Evolutionary conservation across 352 stramenopile species (phyloP).

Genomic region (Pythium aristosporum): DNA sequence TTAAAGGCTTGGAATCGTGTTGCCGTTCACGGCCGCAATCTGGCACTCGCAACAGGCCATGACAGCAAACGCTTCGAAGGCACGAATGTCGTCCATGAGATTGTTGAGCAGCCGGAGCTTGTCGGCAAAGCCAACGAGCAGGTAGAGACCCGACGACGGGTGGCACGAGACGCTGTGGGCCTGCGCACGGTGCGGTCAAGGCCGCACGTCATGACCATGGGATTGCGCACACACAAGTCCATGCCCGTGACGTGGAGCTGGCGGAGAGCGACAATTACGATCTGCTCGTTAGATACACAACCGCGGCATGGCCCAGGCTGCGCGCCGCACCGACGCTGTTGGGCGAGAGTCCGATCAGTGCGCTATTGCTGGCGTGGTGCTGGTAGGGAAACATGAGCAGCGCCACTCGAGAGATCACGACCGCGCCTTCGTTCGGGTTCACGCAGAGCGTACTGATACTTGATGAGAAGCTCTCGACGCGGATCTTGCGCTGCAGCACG

Average conservation of each 20-base stretch:
- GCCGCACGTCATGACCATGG: conserved; percentile 87
- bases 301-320: conserved; percentile 14
- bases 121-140: conserved; percentile 93
- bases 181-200: conserved; percentile 89
- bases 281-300: conserved; percentile 13
- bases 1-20: conserved; percentile 85
- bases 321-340: conserved; percentile 19
- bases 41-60: conserved; percentile 90
- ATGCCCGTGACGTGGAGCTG: conserved; percentile 88
- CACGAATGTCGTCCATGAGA: conserved; percentile 92
- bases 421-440: conserved; percentile 70
- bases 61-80: conserved; percentile 89
- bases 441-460: conserved; percentile 57
- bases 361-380: conserved; percentile 27
- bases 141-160: conserved; percentile 83
- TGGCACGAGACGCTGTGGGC: conserved; percentile 88
- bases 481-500: conserved; percentile 57
- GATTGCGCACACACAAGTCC: conserved; percentile 92
- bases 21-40: conserved; percentile 89
- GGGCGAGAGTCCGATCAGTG: conserved; percentile 4
- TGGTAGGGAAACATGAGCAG: conserved; percentile 78
- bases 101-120: conserved; percentile 94
- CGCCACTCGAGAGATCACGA: conserved; percentile 60
- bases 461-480: conserved; percentile 47
- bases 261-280: background rate